Conservation (phyloP, 441 rosid genomes). For the Erodium trifolium region DNA sequence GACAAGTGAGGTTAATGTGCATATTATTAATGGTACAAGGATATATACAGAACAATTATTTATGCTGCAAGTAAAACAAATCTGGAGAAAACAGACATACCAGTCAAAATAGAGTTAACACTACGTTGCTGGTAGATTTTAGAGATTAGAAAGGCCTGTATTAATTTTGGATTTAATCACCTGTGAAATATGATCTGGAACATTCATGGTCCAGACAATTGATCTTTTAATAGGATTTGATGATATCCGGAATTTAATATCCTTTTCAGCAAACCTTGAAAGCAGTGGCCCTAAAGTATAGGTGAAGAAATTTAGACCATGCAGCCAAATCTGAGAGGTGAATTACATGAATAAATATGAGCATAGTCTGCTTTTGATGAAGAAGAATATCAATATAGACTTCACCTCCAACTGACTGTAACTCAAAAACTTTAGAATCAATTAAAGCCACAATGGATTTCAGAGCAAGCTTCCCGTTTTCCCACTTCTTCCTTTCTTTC, state of each 20-base stretch:
- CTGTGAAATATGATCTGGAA: conserved; percentile 67
- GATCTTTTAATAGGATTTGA: conserved; percentile 82
- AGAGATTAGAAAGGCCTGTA: not conserved
- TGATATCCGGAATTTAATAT: conserved; percentile 53
- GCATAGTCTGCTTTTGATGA: conserved; percentile 3
- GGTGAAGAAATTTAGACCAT: conserved; percentile 17
- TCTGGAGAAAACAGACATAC: too few relatives aligned
- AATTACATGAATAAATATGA: conserved; percentile 17
- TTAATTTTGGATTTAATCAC: conserved; percentile 28
- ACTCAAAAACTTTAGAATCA: conserved; percentile 72
- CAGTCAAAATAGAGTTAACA: not conserved
- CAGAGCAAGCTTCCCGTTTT: conserved; percentile 77
- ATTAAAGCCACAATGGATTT: conserved; percentile 79
- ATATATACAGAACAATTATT: too few relatives aligned
- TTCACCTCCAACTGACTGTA: conserved; percentile 74
- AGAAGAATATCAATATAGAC: conserved; percentile 12
- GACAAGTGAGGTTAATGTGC: conserved; percentile 15
- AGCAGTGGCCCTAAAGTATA: conserved; percentile 68
- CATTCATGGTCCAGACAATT: conserved; percentile 71
- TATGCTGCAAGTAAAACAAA: too few relatives aligned
- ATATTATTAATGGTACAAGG: too few relatives aligned
- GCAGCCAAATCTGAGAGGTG: conserved; percentile 11
- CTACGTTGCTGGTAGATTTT: not conserved
- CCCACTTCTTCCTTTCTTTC: conserved; percentile 84
- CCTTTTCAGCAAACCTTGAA: conserved; percentile 78